These are phyloP conservation scores for Raphanus raphanistrum DNA, from an alignment of 345 rosid genomes.

Conservation along the genomic window DNA sequence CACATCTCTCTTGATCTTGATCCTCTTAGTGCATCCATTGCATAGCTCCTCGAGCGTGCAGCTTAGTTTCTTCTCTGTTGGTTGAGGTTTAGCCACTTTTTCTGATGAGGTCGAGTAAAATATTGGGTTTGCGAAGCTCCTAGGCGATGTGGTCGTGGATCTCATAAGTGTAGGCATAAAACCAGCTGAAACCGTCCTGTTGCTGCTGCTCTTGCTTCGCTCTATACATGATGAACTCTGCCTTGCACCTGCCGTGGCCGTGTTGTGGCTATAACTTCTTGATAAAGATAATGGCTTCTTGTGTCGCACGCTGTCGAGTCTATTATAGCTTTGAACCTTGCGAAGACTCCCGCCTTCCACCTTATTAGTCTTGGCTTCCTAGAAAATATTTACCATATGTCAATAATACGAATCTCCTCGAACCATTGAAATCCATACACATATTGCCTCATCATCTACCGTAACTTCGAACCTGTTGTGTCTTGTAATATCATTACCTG, in stretches of 20 bases:
- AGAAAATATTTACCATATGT: neutral
- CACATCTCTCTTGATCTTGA: constrained; percentile 75
- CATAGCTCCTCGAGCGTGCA: constrained; percentile 89
- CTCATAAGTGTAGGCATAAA: constrained; percentile 34
- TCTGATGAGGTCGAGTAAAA: constrained; percentile 70
- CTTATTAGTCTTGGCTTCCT: constrained; percentile 16
- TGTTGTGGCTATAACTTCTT: constrained; percentile 45
- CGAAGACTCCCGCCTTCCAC: neutral
- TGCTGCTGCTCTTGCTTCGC: constrained; percentile 43
- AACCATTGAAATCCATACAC: neutral
- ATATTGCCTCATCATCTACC: neutral
- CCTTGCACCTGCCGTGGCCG: neutral
- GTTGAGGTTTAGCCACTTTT: constrained; percentile 55
- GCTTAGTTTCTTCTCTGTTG: constrained; percentile 56
- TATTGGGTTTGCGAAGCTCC: constrained; percentile 47
- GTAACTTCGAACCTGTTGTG: neutral
- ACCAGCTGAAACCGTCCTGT: constrained; percentile 31
- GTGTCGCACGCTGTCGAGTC: constrained; percentile 3
- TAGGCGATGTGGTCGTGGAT: constrained; percentile 39
- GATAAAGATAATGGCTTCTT: constrained; percentile 36
- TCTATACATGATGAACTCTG: constrained; percentile 24
- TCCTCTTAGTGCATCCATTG: constrained; percentile 71
- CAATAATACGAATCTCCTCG: neutral
- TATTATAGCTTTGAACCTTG: neutral
- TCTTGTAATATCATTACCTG: constrained; percentile 9